A percentile compares a stretch with the other conserved stretches of the same genome.
Conservation (phyloP, 352 stramenopile species). For the Pythium angustatum region DNA sequence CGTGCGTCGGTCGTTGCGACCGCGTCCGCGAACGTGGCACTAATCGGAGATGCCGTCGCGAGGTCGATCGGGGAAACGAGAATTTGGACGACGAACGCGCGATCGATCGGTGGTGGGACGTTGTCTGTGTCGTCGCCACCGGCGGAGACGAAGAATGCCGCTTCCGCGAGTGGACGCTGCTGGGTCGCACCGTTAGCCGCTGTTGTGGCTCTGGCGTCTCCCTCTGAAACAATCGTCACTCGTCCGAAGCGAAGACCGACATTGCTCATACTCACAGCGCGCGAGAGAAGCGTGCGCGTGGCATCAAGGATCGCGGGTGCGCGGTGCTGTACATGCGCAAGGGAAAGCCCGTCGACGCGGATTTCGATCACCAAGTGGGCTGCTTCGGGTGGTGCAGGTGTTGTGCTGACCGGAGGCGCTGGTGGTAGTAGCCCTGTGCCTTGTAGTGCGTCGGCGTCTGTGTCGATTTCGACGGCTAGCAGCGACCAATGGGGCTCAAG, state of each 20-base stretch:
- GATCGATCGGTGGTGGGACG: neutral
- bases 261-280: neutral
- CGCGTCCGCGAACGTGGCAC: neutral
- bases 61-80: neutral
- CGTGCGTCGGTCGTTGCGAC: neutral
- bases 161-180: no score
- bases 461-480: constrained; percentile 28
- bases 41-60: neutral
- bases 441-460: neutral
- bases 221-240: neutral
- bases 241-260: neutral
- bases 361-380: constrained; percentile 13
- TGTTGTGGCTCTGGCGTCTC: neutral
- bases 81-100: constrained; percentile 7
- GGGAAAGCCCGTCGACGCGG: neutral
- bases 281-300: neutral
- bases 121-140: neutral
- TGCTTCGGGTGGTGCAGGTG: no score
- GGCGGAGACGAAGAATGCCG: neutral
- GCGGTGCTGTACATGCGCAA: constrained; percentile 8
- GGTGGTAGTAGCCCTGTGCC: no score
- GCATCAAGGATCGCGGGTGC: constrained; percentile 19
- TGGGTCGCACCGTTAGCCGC: neutral
- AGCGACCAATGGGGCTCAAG: constrained; percentile 33
- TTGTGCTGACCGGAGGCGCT: no score